These are phyloP conservation scores for Lipomyces oligophaga DNA, from an alignment of 805 yeast species.

Conservation along the genomic window DNA sequence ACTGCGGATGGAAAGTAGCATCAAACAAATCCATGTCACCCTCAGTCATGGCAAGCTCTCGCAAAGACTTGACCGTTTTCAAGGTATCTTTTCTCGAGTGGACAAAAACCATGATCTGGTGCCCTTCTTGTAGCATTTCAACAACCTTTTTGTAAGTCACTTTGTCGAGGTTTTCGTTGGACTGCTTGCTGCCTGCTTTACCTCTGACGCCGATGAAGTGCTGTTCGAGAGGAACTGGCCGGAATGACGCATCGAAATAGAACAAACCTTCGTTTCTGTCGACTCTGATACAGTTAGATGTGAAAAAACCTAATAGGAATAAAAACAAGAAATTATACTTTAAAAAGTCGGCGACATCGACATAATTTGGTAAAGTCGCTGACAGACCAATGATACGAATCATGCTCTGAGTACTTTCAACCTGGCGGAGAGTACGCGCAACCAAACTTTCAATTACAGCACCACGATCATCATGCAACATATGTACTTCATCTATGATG, in stretches of 20 bases:
- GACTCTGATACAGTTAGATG: slow-evolving; percentile 44
- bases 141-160: slow-evolving; percentile 72
- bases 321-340: slow-evolving; percentile 40
- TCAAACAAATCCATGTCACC: slow-evolving; percentile 51
- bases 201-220: slow-evolving; percentile 83
- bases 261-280: slow-evolving; percentile 89
- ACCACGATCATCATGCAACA: slow-evolving; percentile 96
- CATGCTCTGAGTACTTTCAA: slow-evolving; percentile 89
- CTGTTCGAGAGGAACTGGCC: slow-evolving; percentile 92
- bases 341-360: slow-evolving; percentile 91
- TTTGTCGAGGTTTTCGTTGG: slow-evolving; percentile 54
- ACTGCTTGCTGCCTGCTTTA: slow-evolving; percentile 70
- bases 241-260: slow-evolving; percentile 84
- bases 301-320: background rate
- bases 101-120: slow-evolving; percentile 94
- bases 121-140: slow-evolving; percentile 50
- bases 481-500: slow-evolving; percentile 94
- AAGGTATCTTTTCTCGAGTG: slow-evolving; percentile 92
- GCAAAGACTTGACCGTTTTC: slow-evolving; percentile 71
- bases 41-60: slow-evolving; percentile 59
- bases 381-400: slow-evolving; percentile 90
- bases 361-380: slow-evolving; percentile 86
- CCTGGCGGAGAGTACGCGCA: slow-evolving; percentile 90
- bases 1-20: slow-evolving; percentile 40
- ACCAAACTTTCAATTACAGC: slow-evolving; percentile 94